Evolutionary conservation across 2,329 filamentous ascomycete species (phyloP).

Genomic region (Penicillium sp.): DNA sequence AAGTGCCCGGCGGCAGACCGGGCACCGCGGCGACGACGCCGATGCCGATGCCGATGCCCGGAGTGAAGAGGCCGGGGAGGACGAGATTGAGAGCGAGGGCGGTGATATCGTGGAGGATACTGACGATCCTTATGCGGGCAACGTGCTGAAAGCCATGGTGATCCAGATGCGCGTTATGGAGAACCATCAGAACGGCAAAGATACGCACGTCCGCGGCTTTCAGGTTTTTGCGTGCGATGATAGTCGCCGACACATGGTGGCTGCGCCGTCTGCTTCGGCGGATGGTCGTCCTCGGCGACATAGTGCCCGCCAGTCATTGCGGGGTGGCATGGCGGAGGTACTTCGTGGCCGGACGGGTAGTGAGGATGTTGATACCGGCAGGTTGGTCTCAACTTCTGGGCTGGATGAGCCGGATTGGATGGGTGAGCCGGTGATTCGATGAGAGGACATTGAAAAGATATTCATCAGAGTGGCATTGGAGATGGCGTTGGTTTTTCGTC

Average conservation of each 20-base stretch:
- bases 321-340: constrained; percentile 27
- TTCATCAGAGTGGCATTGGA: constrained; percentile 1
- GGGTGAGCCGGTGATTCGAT: constrained; percentile 52
- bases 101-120: constrained; percentile 28
- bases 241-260: constrained; percentile 32
- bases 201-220: constrained; percentile 92
- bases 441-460: constrained; percentile 1
- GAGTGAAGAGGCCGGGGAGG: constrained; percentile 22
- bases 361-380: constrained; percentile 30
- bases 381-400: constrained; percentile 27
- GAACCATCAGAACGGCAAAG: constrained; percentile 98
- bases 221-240: constrained; percentile 71
- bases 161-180: constrained; percentile 89
- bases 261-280: constrained; percentile 38
- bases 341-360: constrained; percentile 21
- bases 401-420: constrained; percentile 53
- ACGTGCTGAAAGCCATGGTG: constrained; percentile 82
- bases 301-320: constrained; percentile 34
- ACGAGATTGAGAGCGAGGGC: constrained; percentile 31
- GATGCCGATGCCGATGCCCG: constrained; percentile 9
- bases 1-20: constrained; percentile 14
- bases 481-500: background rate
- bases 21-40: constrained; percentile 4
- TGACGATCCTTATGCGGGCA: constrained; percentile 57
- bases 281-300: constrained; percentile 34